Conservation (phyloP, 192 early-diverging fungal genomes). For the Mortierella antarctica region DNA sequence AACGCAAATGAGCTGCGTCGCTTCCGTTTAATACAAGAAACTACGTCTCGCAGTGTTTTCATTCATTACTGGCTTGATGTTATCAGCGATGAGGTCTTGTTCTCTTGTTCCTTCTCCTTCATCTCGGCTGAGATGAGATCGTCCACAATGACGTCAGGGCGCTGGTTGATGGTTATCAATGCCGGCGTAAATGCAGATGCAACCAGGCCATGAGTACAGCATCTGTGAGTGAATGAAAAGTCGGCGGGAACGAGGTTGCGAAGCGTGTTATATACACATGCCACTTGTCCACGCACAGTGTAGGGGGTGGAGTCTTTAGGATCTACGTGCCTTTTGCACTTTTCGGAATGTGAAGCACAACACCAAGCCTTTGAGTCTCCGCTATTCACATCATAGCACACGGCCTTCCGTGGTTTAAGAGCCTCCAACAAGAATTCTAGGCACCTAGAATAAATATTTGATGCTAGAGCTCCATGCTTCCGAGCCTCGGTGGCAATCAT, state of each 20-base stretch:
- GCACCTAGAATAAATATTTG: conserved; percentile 5
- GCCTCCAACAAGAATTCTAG: conserved; percentile 4
- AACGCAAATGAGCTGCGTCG: too few species aligned
- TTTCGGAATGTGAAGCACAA: conserved; percentile 12
- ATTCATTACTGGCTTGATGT: too few species aligned
- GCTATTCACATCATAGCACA: conserved; percentile 5
- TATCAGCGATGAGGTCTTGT: too few species aligned
- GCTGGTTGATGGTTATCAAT: too few species aligned
- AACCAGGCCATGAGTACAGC: too few species aligned
- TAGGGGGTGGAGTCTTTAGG: background rate
- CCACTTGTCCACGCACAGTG: conserved; percentile 12
- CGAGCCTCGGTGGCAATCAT: conserved; percentile 24
- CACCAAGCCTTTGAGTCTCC: conserved; percentile 18
- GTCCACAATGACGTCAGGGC: too few species aligned
- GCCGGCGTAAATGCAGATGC: too few species aligned
- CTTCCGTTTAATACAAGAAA: too few species aligned
- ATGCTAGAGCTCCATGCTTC: conserved; percentile 18
- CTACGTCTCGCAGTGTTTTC: background rate
- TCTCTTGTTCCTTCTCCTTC: too few species aligned
- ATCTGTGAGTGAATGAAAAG: too few species aligned
- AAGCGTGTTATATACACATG: conserved; percentile 5
- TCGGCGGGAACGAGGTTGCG: background rate
- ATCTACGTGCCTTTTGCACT: background rate
- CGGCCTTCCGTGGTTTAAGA: background rate
- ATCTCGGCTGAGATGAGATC: too few species aligned